Base-by-base conservation (phyloP, 805 yeast species). In the Spencermartinsiella europaea region DNA sequence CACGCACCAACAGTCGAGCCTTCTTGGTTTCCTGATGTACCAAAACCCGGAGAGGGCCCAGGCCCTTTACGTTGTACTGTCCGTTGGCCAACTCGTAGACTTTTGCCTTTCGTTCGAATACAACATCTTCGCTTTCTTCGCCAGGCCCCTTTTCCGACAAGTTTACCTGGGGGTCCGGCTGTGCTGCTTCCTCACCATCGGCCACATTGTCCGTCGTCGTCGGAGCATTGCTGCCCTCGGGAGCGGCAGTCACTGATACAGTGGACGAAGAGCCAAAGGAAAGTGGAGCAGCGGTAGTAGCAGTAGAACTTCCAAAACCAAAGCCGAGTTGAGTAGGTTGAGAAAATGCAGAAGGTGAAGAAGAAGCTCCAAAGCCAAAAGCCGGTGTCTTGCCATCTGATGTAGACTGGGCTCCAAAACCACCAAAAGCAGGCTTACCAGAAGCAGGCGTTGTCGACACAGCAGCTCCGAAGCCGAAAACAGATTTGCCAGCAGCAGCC, bases 11-110 rank as follows among this genome's bases (percentile, higher is more conserved):
- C 12, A 86, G 67, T 62, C 98, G 79, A 2, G 81, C 62, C 60
- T 86, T 86, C 19, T 71, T 68, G 7, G 83, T 80, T 1, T 69
- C 73, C 43, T 74, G 74, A 57, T 83, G 74, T 48, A 75, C 79
- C 46, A 91, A 69, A 10, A 91, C 71, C 58, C 87, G 85, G 55
- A 89, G 71, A 42, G 83, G 90, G 2, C 98, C 98, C 2, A 89
- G 71, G 10, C 98, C 98, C 42, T 62, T 48, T 34, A 60, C 56
- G 12, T 58, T 56, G 47, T 53, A 57, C 39, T 65, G 61, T 39
- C 76, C 76, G 38, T 77, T 73, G 16, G 4, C 35, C 41, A 76
- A 77, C 47, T 80, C 70, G 76, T 80, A 79, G 39, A 88, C 69
- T 59, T 88, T 88, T 3, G 91, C 76, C 58, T 85, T 76, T 57